Conservation (phyloP, 1,139 yeast species). For the Kodamaea plutei region DNA sequence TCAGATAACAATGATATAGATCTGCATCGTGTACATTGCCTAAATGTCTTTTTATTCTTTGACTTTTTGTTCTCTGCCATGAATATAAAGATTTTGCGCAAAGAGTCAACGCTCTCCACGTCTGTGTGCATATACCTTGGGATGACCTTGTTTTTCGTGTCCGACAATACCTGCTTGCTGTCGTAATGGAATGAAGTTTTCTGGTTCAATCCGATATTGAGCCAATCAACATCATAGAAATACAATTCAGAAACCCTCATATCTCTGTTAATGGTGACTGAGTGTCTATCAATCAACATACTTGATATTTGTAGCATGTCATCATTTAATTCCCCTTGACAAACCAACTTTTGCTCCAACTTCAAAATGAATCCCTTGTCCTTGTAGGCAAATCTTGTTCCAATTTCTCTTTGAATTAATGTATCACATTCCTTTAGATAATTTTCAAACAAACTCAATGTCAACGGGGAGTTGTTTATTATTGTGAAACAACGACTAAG, state of each 20-base stretch:
- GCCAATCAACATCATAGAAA: constrained; percentile 71
- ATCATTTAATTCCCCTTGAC: constrained; percentile 55
- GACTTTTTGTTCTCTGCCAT: constrained; percentile 4
- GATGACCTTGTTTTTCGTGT: constrained; percentile 2
- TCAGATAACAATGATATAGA: constrained; percentile 52
- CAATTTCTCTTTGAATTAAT: constrained; percentile 29
- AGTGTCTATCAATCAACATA: constrained; percentile 31
- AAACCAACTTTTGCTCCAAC: constrained; percentile 63
- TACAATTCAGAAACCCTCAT: constrained; percentile 48
- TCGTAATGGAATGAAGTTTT: constrained; percentile 2
- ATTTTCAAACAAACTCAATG: constrained; percentile 57
- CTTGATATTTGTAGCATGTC: constrained; percentile 34
- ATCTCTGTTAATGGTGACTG: constrained; percentile 33
- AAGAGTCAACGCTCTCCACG: constrained; percentile 37
- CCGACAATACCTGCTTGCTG: not conserved
- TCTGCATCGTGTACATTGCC: constrained; percentile 69
- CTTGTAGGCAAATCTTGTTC: constrained; percentile 17
- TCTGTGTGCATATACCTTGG: constrained; percentile 22
- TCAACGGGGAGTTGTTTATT: constrained; percentile 52
- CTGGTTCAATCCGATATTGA: constrained; percentile 42
- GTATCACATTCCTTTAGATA: constrained; percentile 51
- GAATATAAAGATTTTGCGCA: constrained; percentile 38
- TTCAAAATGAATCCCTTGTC: constrained; percentile 37
- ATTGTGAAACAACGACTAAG: constrained; percentile 51
- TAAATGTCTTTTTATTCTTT: constrained; percentile 17